These are phyloP conservation scores for Microstegium vimineum DNA, from an alignment of 176 grass and related monocot genomes.

Conservation along the genomic window DNA sequence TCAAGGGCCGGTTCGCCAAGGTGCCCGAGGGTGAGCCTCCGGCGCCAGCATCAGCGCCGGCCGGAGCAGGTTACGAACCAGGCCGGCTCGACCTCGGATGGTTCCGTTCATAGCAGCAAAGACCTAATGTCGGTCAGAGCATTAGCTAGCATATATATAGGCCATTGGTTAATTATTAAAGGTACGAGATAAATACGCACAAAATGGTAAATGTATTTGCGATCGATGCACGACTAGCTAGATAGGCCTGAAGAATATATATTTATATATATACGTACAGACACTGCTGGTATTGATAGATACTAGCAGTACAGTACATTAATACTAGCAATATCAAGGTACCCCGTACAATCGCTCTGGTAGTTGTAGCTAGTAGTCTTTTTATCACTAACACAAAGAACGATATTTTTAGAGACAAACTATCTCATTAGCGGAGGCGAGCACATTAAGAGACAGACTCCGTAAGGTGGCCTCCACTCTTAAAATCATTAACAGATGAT, in stretches of 20 bases:
- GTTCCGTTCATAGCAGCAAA: slow-evolving; percentile 45
- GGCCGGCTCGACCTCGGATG: slow-evolving; percentile 52
- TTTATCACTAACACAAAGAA: not conserved
- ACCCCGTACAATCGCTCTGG: not conserved
- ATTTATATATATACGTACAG: not conserved
- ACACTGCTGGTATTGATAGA: not conserved
- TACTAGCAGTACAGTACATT: not conserved
- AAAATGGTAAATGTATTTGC: not conserved
- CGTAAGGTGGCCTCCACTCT: too few species aligned
- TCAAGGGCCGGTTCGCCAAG: slow-evolving; percentile 93
- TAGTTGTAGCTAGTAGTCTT: not conserved
- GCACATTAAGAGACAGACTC: too few species aligned
- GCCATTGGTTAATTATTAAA: slow-evolving; percentile 24
- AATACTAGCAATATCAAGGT: not conserved
- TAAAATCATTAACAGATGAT: too few species aligned
- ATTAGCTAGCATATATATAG: slow-evolving; percentile 10
- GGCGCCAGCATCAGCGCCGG: not conserved
- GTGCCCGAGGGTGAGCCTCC: slow-evolving; percentile 45
- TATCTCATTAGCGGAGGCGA: too few species aligned
- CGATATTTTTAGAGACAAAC: not conserved
- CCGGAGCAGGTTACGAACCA: slow-evolving; percentile 29
- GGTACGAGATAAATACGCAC: not conserved
- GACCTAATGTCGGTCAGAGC: not conserved
- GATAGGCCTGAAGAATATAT: not conserved
- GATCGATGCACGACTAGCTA: slow-evolving; percentile 6